Conservation (phyloP, 352 stramenopile species). For the Phytophthora macrochlamydospora region DNA sequence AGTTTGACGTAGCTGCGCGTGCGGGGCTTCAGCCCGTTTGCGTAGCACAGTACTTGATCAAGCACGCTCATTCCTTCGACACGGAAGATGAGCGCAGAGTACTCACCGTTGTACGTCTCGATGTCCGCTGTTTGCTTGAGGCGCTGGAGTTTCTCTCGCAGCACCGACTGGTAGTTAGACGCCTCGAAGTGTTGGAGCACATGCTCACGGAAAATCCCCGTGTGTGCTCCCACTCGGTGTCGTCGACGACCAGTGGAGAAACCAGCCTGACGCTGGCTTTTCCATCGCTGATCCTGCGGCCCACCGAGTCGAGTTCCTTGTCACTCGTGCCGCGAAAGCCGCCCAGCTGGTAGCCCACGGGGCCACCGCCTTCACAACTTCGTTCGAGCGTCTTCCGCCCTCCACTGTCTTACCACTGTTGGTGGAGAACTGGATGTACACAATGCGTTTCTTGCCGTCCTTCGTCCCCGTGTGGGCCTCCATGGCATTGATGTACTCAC, state of each 20-base stretch:
- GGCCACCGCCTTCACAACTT: too few relatives aligned
- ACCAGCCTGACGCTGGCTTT: background rate
- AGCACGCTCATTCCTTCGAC: background rate
- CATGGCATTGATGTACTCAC: too few relatives aligned
- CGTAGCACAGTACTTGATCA: background rate
- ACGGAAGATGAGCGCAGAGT: background rate
- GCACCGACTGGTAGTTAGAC: background rate
- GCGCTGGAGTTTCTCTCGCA: background rate
- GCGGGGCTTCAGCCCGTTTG: background rate
- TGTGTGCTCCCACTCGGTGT: background rate
- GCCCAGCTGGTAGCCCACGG: too few relatives aligned
- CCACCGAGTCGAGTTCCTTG: too few relatives aligned
- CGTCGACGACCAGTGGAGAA: background rate
- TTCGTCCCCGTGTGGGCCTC: too few relatives aligned
- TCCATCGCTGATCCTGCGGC: slow-evolving; percentile 1
- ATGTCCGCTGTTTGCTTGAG: background rate
- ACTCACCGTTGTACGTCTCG: background rate
- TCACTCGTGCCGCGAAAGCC: too few relatives aligned
- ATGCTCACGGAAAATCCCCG: slow-evolving; percentile 4
- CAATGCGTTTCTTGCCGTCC: too few relatives aligned
- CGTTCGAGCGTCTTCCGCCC: too few relatives aligned
- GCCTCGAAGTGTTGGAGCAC: slow-evolving; percentile 1
- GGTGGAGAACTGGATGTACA: too few relatives aligned
- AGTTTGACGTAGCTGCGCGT: slow-evolving; percentile 10
- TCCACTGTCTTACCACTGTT: too few relatives aligned